Evolutionary conservation across 2,329 filamentous ascomycete species (phyloP).

Genomic region (Fusarium decemcellulare): DNA sequence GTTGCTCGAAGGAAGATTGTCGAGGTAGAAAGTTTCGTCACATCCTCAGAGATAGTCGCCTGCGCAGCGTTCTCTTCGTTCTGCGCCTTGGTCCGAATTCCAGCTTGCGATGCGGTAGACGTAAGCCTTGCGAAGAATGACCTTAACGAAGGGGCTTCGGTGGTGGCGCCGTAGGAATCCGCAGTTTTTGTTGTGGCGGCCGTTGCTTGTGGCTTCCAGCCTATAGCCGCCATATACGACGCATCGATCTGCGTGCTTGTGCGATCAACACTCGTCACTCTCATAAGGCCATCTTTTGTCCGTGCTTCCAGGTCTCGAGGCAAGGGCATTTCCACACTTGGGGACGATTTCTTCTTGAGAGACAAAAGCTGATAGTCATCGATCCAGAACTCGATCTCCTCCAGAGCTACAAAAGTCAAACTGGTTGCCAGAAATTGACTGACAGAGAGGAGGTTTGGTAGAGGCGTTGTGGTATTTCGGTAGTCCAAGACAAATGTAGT

Average conservation of each 20-base stretch:
- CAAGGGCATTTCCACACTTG: constrained; percentile 78
- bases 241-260: constrained; percentile 95
- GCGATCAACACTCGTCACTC: constrained; percentile 82
- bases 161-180: constrained; percentile 64
- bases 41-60: constrained; percentile 76
- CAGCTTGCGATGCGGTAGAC: constrained; percentile 65
- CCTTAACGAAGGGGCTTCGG: constrained; percentile 73
- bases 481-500: constrained; percentile 98
- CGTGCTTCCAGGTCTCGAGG: constrained; percentile 85
- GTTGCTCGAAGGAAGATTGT: constrained; percentile 92
- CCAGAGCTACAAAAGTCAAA: constrained; percentile 92
- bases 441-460: constrained; percentile 88
- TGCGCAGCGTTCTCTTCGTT: constrained; percentile 75
- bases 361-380: constrained; percentile 87
- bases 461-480: constrained; percentile 86
- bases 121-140: constrained; percentile 88
- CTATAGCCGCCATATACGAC: constrained; percentile 87
- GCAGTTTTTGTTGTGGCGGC: constrained; percentile 57
- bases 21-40: constrained; percentile 78
- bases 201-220: constrained; percentile 78
- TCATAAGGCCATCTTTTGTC: constrained; percentile 92
- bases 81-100: constrained; percentile 68
- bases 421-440: constrained; percentile 95
- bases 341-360: constrained; percentile 88
- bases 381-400: constrained; percentile 90